phyloP scores from a whole-genome alignment of 2,329 filamentous ascomycete species.

The Fusarium setosum region DNA sequence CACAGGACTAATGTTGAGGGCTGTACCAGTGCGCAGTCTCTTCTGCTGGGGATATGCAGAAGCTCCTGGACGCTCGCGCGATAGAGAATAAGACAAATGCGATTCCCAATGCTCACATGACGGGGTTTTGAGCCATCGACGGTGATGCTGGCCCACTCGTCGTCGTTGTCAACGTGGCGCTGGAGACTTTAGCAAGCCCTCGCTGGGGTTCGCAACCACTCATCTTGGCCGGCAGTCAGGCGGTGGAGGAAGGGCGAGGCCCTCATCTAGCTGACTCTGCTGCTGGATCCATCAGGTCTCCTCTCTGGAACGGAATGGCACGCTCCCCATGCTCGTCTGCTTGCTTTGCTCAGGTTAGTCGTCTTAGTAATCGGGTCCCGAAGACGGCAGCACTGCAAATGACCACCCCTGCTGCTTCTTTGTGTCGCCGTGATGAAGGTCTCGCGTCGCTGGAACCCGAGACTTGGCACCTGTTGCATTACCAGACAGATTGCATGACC shows the following conservation, averaged over 20 bases:
- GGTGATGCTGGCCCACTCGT: conserved; percentile 24
- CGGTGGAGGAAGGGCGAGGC: conserved; percentile 14
- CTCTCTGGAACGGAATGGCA: conserved; percentile 13
- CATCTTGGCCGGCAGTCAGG: conserved; percentile 14
- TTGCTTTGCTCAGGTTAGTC: background rate
- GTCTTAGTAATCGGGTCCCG: conserved; percentile 23
- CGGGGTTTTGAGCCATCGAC: conserved; percentile 14
- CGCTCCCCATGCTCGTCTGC: conserved; percentile 1
- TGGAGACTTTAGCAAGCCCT: conserved; percentile 15
- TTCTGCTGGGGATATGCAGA: conserved; percentile 3
- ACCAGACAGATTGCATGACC: conserved; percentile 10
- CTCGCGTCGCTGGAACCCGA: conserved; percentile 23
- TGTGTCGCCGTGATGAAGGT: conserved; percentile 11
- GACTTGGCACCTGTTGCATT: conserved; percentile 21
- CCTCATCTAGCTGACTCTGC: conserved; percentile 14
- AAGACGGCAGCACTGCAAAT: conserved; percentile 14
- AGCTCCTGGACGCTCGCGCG: too few relatives aligned
- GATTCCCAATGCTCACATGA: background rate
- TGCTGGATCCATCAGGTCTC: conserved; percentile 11
- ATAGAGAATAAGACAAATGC: background rate
- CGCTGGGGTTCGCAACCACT: conserved; percentile 17
- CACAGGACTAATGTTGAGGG: background rate
- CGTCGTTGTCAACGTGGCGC: conserved; percentile 35
- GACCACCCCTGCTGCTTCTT: background rate
- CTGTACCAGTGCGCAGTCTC: background rate